Evolutionary conservation across 768 basidiomycete genomes (phyloP).

Genomic region (Agaricus subrufescens): DNA sequence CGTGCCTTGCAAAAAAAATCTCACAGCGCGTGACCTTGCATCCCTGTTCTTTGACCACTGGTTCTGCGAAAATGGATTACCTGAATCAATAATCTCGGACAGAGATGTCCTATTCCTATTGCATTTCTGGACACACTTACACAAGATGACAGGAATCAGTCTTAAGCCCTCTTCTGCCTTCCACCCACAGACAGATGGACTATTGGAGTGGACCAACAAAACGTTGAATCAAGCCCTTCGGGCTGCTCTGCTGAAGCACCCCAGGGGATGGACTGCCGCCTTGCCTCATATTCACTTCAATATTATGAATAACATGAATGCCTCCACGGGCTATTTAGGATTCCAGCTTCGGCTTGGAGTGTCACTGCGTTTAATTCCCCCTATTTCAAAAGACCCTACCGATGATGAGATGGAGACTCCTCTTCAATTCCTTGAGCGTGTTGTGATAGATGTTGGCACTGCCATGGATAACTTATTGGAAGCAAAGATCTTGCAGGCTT

Average conservation of each 20-base stretch:
- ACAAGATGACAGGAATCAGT: background rate
- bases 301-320: constrained; percentile 21
- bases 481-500: background rate
- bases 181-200: constrained; percentile 13
- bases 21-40: constrained; percentile 4
- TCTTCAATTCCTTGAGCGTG: background rate
- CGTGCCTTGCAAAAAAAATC: background rate
- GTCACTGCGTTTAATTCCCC: background rate
- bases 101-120: constrained; percentile 19
- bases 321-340: constrained; percentile 17
- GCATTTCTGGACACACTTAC: constrained; percentile 19
- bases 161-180: background rate
- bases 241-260: constrained; percentile 19
- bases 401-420: background rate
- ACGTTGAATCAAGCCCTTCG: constrained; percentile 19
- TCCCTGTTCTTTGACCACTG: constrained; percentile 18
- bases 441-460: background rate
- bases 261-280: constrained; percentile 17
- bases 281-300: constrained; percentile 17
- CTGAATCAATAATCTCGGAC: constrained; percentile 23
- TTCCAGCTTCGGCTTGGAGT: constrained; percentile 9
- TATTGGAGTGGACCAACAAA: constrained; percentile 22
- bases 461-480: background rate
- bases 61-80: constrained; percentile 27
- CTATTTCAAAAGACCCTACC: background rate